Conservation (phyloP, 2,329 filamentous ascomycete species). For the Dactylellina haptotyla region DNA sequence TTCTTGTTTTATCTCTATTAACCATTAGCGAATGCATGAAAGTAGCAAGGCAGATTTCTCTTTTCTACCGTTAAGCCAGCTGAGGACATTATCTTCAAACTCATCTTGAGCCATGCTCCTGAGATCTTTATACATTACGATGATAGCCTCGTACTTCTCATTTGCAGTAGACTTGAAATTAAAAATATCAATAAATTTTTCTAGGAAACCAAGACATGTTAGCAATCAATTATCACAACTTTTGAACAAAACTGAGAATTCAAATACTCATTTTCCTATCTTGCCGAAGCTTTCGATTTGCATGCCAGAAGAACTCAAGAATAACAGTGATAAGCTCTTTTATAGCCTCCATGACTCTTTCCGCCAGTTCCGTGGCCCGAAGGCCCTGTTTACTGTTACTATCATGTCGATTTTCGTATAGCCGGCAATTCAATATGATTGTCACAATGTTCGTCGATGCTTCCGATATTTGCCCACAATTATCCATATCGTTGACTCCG, state of each 20-base stretch:
- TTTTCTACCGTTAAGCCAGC: conserved; percentile 18
- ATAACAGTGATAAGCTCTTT: conserved; percentile 25
- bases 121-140: conserved; percentile 25
- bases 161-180: conserved; percentile 10
- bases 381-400: neutral
- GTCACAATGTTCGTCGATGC: conserved; percentile 37
- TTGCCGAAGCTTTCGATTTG: conserved; percentile 34
- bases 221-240: neutral
- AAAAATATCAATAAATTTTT: conserved; percentile 19
- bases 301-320: conserved; percentile 48
- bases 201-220: neutral
- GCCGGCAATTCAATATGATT: conserved; percentile 33
- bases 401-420: conserved; percentile 33
- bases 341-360: conserved; percentile 37
- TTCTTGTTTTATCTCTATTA: conserved; percentile 16
- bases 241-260: neutral
- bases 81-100: conserved; percentile 38
- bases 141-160: conserved; percentile 28
- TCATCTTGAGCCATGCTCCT: conserved; percentile 13
- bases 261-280: conserved; percentile 40
- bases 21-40: neutral
- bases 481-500: conserved; percentile 37
- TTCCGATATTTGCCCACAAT: conserved; percentile 37
- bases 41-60: neutral
- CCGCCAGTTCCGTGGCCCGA: neutral